These are phyloP conservation scores for Torulaspora delbrueckii DNA, from an alignment of 805 yeast species.

Conservation along the genomic window DNA sequence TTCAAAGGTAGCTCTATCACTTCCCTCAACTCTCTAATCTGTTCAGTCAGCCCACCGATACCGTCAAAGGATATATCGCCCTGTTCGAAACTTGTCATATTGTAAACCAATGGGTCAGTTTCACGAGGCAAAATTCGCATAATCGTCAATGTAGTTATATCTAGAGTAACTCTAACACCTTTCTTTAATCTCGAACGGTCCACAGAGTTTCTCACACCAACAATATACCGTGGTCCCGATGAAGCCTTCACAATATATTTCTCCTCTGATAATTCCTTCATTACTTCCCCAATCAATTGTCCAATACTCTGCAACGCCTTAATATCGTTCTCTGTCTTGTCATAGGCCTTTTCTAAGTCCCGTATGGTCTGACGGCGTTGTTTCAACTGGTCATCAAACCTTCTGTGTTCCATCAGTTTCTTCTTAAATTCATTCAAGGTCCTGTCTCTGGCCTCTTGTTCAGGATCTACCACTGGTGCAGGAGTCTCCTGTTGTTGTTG, in stretches of 20 bases:
- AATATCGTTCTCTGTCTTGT: constrained; percentile 93
- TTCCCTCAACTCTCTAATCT: constrained; percentile 92
- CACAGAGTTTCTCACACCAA: constrained; percentile 92
- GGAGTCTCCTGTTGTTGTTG: constrained; percentile 21
- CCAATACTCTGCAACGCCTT: constrained; percentile 97
- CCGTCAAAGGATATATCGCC: constrained; percentile 93
- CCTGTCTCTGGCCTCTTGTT: constrained; percentile 51
- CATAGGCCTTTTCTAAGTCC: constrained; percentile 75
- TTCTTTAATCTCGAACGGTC: constrained; percentile 77
- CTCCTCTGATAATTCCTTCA: constrained; percentile 92
- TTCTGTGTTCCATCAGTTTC: constrained; percentile 86
- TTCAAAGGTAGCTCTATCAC: constrained; percentile 95
- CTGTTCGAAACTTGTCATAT: constrained; percentile 97
- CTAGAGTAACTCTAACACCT: constrained; percentile 94
- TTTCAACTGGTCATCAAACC: constrained; percentile 88
- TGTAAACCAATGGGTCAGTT: constrained; percentile 95
- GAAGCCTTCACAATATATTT: constrained; percentile 94
- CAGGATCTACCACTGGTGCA: constrained; percentile 52
- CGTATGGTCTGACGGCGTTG: constrained; percentile 77
- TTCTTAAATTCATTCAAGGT: constrained; percentile 77
- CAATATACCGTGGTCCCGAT: constrained; percentile 95
- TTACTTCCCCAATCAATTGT: constrained; percentile 93
- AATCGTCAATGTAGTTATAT: constrained; percentile 94
- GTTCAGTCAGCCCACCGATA: constrained; percentile 94
- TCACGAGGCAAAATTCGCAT: constrained; percentile 97